These are phyloP conservation scores for Verbascum thapsus DNA, from an alignment of 257 asterid species.

Conservation along the genomic window DNA sequence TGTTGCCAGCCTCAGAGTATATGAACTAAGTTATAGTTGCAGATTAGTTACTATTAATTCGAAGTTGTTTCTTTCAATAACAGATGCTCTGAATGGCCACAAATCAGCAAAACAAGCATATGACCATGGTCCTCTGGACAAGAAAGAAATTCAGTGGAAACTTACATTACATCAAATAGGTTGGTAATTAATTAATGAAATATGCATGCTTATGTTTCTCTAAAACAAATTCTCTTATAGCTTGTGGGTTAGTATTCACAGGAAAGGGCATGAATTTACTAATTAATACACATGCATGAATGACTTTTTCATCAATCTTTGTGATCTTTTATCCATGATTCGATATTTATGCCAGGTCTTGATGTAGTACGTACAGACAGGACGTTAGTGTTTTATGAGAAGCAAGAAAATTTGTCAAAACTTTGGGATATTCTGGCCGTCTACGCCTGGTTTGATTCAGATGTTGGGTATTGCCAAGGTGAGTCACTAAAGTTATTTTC, in stretches of 20 bases:
- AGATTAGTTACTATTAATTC: constrained; percentile 23
- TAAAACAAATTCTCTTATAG: not conserved
- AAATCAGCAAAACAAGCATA: constrained; percentile 34
- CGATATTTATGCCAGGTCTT: constrained; percentile 59
- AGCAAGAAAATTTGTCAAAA: constrained; percentile 74
- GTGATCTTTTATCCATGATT: constrained; percentile 23
- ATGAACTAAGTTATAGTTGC: constrained; percentile 10
- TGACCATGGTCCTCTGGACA: constrained; percentile 46
- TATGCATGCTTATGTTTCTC: constrained; percentile 22
- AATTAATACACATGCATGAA: not conserved
- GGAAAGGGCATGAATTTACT: not conserved
- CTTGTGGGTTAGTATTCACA: constrained; percentile 10
- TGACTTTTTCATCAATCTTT: constrained; percentile 18
- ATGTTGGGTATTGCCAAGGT: constrained; percentile 97
- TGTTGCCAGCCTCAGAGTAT: constrained; percentile 22
- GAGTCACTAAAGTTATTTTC: constrained; percentile 30
- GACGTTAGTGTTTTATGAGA: constrained; percentile 79
- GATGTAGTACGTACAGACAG: constrained; percentile 94
- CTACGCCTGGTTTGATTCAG: constrained; percentile 85
- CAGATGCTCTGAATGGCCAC: constrained; percentile 39
- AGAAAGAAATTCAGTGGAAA: constrained; percentile 88
- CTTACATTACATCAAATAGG: constrained; percentile 96
- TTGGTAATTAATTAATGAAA: constrained; percentile 36
- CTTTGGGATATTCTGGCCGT: constrained; percentile 95
- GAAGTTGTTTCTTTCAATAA: constrained; percentile 29